phyloP scores from a whole-genome alignment of 2,329 filamentous ascomycete genomes.

The Colletotrichum acutatum region DNA sequence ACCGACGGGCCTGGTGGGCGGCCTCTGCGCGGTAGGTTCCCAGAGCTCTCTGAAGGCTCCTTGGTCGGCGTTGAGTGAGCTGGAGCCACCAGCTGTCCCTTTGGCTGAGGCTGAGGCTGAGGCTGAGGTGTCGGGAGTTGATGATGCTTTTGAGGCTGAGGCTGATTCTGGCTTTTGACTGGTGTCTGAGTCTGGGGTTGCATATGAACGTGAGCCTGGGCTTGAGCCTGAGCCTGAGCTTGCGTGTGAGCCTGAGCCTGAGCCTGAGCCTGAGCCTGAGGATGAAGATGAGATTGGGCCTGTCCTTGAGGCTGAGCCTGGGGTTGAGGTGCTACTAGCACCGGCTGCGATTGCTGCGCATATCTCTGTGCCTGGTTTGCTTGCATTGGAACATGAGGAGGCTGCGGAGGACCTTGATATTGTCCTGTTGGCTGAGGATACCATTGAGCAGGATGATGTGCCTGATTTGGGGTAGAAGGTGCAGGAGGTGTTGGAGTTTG shows the following conservation, averaged over 20 bases:
- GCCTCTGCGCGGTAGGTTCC: slow-evolving; percentile 39
- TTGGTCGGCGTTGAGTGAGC: slow-evolving; percentile 46
- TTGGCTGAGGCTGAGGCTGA: slow-evolving; percentile 50
- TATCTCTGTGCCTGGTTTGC: slow-evolving; percentile 24
- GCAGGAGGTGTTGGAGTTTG: slow-evolving; percentile 13
- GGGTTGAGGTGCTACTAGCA: slow-evolving; percentile 28
- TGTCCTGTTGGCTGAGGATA: slow-evolving; percentile 34
- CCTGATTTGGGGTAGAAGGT: slow-evolving; percentile 33
- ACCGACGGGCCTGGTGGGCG: slow-evolving; percentile 47
- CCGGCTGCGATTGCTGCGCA: slow-evolving; percentile 36
- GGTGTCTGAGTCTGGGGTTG: slow-evolving; percentile 21
- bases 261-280: slow-evolving; percentile 36
- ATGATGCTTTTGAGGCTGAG: slow-evolving; percentile 39
- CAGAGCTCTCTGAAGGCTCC: slow-evolving; percentile 19
- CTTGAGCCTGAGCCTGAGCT: background rate
- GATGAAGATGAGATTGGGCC: slow-evolving; percentile 41
- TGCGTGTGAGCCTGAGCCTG: slow-evolving; percentile 8
- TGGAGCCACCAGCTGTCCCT: slow-evolving; percentile 48
- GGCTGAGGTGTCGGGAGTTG: slow-evolving; percentile 39
- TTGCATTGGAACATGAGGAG: slow-evolving; percentile 30
- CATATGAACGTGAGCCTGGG: slow-evolving; percentile 19
- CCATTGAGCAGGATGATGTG: slow-evolving; percentile 35
- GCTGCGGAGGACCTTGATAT: slow-evolving; percentile 22
- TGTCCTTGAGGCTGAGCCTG: slow-evolving; percentile 36
- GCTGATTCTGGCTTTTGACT: slow-evolving; percentile 35